phyloP scores from a whole-genome alignment of 768 basidiomycete species.

The Mycena vitilis region DNA sequence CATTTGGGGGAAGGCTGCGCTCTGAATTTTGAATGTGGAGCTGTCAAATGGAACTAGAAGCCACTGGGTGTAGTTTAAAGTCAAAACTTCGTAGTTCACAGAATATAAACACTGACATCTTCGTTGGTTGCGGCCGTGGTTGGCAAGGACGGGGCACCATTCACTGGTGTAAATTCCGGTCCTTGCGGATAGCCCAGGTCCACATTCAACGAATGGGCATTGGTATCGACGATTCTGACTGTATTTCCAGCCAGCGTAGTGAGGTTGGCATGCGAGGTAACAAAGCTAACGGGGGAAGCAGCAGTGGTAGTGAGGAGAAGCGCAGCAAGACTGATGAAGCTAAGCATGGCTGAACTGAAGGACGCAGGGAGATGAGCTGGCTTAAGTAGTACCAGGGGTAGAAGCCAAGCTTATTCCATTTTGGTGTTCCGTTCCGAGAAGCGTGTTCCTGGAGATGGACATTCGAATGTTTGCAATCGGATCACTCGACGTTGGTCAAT shows the following conservation, averaged over 20 bases:
- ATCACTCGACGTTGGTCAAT: too few species aligned
- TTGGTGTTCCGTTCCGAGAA: too few species aligned
- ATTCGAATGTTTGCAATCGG: too few species aligned
- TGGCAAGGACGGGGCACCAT: neutral
- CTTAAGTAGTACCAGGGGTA: slow-evolving; percentile 4
- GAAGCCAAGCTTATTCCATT: neutral
- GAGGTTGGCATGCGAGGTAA: neutral
- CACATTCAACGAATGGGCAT: neutral
- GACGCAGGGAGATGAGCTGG: neutral
- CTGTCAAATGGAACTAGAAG: slow-evolving; percentile 15
- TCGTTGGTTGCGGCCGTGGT: neutral
- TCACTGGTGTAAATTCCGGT: slow-evolving; percentile 13
- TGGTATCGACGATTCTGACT: neutral
- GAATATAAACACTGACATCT: neutral
- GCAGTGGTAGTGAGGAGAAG: neutral
- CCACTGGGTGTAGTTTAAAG: neutral
- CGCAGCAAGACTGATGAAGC: slow-evolving; percentile 6
- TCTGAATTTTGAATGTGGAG: slow-evolving; percentile 15
- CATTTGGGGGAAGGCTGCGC: slow-evolving; percentile 13
- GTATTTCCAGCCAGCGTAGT: neutral
- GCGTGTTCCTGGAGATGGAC: too few species aligned
- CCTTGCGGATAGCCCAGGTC: slow-evolving; percentile 9
- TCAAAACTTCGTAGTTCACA: neutral
- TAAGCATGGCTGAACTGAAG: slow-evolving; percentile 8
- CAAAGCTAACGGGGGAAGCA: neutral